These are phyloP conservation scores for Eucalyptus lansdowneana DNA, from an alignment of 345 rosid genomes.

Conservation along the genomic window DNA sequence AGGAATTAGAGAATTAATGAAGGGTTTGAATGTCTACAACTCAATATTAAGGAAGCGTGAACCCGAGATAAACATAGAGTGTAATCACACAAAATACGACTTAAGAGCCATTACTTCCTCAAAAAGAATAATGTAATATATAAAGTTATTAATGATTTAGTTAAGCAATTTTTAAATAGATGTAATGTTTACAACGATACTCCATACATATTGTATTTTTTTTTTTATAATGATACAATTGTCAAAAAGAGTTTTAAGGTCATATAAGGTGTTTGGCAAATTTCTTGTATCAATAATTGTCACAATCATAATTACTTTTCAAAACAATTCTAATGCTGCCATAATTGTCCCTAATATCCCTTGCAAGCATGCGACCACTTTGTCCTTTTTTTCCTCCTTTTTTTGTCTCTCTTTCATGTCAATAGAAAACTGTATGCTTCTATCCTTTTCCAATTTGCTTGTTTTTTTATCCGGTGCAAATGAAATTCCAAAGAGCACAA, in stretches of 20 bases:
- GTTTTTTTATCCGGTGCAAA: neutral
- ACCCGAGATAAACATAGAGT: fast-evolving
- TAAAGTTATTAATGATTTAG: neutral
- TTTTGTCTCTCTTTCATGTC: neutral
- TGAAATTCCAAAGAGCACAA: neutral
- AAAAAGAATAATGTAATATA: fast-evolving
- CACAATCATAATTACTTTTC: neutral
- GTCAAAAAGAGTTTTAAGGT: neutral
- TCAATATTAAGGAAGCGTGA: neutral
- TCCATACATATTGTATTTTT: fast-evolving
- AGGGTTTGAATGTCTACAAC: neutral
- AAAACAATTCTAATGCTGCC: neutral
- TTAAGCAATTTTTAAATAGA: neutral
- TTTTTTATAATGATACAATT: neutral
- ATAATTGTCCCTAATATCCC: neutral
- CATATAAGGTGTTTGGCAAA: neutral
- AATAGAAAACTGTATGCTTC: neutral
- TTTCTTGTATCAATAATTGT: neutral
- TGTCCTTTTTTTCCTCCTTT: neutral
- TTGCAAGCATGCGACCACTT: neutral
- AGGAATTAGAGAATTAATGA: neutral
- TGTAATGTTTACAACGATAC: neutral
- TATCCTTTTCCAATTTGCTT: neutral
- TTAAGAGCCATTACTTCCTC: neutral
- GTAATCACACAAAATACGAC: neutral